A percentile compares a stretch with the other conserved stretches of the same genome.
Conservation (phyloP, 2,329 filamentous ascomycete species). For the Microdochium nivale region DNA sequence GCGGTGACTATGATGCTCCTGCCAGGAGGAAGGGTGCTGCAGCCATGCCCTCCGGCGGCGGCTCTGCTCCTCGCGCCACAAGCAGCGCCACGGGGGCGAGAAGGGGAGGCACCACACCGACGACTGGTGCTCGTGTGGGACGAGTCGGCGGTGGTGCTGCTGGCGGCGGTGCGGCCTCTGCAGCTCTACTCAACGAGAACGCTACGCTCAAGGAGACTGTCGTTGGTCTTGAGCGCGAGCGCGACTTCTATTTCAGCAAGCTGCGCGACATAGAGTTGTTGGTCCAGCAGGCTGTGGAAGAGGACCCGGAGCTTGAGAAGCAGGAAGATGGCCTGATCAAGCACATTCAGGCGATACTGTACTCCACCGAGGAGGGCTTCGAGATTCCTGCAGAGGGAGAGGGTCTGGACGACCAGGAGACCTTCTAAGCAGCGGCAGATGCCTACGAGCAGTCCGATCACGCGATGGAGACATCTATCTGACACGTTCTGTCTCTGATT, state of each 20-base stretch:
- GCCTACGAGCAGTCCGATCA: neutral
- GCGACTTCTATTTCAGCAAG: conserved; percentile 99
- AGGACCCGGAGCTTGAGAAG: conserved; percentile 88
- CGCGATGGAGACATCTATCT: neutral
- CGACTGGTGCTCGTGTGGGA: conserved; percentile 38
- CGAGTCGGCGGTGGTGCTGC: conserved; percentile 23
- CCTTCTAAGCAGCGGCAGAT: conserved; percentile 42
- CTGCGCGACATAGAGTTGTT: conserved; percentile 92
- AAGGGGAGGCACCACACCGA: conserved; percentile 53
- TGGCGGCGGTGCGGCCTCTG: conserved; percentile 46
- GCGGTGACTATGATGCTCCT: conserved; percentile 92
- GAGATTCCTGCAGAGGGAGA: conserved; percentile 81
- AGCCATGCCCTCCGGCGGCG: conserved; percentile 45
- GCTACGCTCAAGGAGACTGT: conserved; percentile 89
- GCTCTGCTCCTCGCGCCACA: conserved; percentile 37
- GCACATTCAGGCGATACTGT: conserved; percentile 92
- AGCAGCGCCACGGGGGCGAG: conserved; percentile 37
- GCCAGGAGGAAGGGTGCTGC: conserved; percentile 72
- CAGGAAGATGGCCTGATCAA: conserved; percentile 87
- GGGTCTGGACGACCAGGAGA: conserved; percentile 68
- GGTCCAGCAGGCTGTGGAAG: conserved; percentile 86
- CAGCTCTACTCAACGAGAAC: conserved; percentile 78
- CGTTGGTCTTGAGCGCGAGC: conserved; percentile 85
- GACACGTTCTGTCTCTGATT: neutral
- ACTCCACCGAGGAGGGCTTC: conserved; percentile 90